Evolutionary conservation across 352 stramenopile species (phyloP).

Genomic region (Blastocystis hominis): DNA sequence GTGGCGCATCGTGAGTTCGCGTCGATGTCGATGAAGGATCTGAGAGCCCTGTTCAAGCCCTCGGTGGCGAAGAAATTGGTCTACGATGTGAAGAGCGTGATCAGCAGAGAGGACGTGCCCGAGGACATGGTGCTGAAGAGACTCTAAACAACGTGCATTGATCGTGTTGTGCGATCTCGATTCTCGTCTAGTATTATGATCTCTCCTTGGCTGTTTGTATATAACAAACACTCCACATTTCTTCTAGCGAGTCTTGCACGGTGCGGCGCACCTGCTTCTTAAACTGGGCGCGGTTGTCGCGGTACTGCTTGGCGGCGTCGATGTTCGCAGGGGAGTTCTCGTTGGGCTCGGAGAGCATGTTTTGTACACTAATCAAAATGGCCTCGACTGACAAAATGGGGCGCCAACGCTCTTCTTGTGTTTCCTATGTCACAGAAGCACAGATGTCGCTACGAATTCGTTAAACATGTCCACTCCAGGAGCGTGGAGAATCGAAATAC

Average conservation of each 20-base stretch:
- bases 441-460: slow-evolving; percentile 45
- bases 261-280: slow-evolving; percentile 80
- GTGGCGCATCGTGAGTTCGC: neutral
- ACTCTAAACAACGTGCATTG: neutral
- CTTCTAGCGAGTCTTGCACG: slow-evolving; percentile 81
- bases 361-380: slow-evolving; percentile 89
- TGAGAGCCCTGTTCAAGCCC: slow-evolving; percentile 6
- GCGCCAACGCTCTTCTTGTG: slow-evolving; percentile 61
- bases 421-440: neutral
- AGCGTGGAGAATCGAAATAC: slow-evolving; percentile 97
- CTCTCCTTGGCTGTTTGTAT: too few relatives aligned
- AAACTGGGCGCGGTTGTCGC: slow-evolving; percentile 80
- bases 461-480: slow-evolving; percentile 94
- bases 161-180: neutral
- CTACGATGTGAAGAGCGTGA: neutral
- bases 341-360: slow-evolving; percentile 98
- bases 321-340: slow-evolving; percentile 98
- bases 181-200: too few relatives aligned
- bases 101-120: neutral
- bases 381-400: slow-evolving; percentile 68
- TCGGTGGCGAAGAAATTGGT: neutral
- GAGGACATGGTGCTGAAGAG: slow-evolving; percentile 29
- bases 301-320: slow-evolving; percentile 85
- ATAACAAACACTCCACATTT: slow-evolving; percentile 69
- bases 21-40: neutral